A percentile compares a stretch with the other conserved stretches of the same genome.
Evolutionary conservation across 2,329 filamentous ascomycete genomes (phyloP).

Genomic region (Zasmidium cellare): DNA sequence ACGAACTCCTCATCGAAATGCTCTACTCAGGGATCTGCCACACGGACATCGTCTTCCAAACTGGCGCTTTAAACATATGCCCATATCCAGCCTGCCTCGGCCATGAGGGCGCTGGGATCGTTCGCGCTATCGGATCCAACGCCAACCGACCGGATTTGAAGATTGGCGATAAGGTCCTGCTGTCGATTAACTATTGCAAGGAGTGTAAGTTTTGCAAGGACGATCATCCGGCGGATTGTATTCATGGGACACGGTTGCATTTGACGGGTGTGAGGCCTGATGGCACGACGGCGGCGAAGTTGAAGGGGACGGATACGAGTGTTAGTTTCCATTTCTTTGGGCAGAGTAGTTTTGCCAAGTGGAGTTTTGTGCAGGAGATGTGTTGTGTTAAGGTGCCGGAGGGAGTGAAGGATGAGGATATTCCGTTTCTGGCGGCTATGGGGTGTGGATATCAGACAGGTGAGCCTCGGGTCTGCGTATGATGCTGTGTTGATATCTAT

Average conservation of each 20-base stretch:
- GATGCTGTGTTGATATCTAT: neutral
- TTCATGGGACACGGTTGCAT: slow-evolving; percentile 14
- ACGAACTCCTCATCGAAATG: slow-evolving; percentile 23
- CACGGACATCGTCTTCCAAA: slow-evolving; percentile 25
- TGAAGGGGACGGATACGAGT: slow-evolving; percentile 5
- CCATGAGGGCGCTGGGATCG: slow-evolving; percentile 21
- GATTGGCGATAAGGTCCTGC: slow-evolving; percentile 17
- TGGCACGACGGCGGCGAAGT: slow-evolving; percentile 14
- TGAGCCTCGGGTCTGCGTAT: slow-evolving; percentile 1
- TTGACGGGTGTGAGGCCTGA: slow-evolving; percentile 14
- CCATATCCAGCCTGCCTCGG: slow-evolving; percentile 21
- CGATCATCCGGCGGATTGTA: slow-evolving; percentile 18
- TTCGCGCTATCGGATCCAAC: slow-evolving; percentile 14
- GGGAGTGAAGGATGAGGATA: slow-evolving; percentile 8
- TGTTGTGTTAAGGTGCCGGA: slow-evolving; percentile 16
- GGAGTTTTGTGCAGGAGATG: slow-evolving; percentile 19
- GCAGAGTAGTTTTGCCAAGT: slow-evolving; percentile 15
- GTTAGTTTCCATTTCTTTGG: slow-evolving; percentile 26
- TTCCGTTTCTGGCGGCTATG: slow-evolving; percentile 18
- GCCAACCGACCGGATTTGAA: slow-evolving; percentile 15
- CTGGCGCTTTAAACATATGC: slow-evolving; percentile 16
- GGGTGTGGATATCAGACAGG: slow-evolving; percentile 24
- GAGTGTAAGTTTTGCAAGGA: slow-evolving; percentile 17
- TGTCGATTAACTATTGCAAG: slow-evolving; percentile 18
- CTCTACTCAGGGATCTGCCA: slow-evolving; percentile 26